phyloP scores from a whole-genome alignment of 768 basidiomycete species.

The Floccularia luteovirens region DNA sequence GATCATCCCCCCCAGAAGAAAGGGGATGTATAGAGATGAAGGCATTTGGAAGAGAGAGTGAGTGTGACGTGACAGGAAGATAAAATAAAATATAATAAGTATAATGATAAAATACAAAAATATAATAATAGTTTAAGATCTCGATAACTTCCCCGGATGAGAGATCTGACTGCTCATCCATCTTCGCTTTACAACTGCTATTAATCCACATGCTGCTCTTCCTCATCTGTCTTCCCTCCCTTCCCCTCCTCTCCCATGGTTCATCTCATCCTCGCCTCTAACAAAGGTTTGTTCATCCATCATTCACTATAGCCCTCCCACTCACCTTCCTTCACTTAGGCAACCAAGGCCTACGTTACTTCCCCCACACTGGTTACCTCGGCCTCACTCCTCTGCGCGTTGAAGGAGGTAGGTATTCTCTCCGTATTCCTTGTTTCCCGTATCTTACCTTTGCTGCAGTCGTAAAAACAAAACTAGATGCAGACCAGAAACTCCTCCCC shows the following conservation, averaged over 20 bases:
- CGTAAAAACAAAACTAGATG: conserved; percentile 64
- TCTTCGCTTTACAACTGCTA: conserved; percentile 20
- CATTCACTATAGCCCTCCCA: conserved; percentile 1
- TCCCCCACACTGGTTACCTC: conserved; percentile 72
- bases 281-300: conserved; percentile 35
- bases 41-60: conserved; percentile 39
- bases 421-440: conserved; percentile 5
- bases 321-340: conserved; percentile 24
- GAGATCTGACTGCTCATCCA: conserved; percentile 26
- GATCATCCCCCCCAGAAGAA: conserved; percentile 91
- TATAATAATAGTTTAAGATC: conserved; percentile 12
- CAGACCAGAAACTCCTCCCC: conserved; percentile 59
- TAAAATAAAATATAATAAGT: conserved; percentile 1
- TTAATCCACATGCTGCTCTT: conserved; percentile 28
- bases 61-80: conserved; percentile 6
- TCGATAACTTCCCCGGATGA: conserved; percentile 16
- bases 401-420: conserved; percentile 54
- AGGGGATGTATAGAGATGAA: conserved; percentile 57
- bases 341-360: conserved; percentile 62
- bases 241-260: conserved; percentile 45
- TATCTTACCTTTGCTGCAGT: conserved; percentile 26
- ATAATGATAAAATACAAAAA: conserved; percentile 2
- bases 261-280: conserved; percentile 56
- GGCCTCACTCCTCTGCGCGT: conserved; percentile 75
- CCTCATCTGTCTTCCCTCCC: conserved; percentile 10